Base-by-base conservation (phyloP, 2,329 filamentous ascomycete species). In the Penicillium sclerotigenum region DNA sequence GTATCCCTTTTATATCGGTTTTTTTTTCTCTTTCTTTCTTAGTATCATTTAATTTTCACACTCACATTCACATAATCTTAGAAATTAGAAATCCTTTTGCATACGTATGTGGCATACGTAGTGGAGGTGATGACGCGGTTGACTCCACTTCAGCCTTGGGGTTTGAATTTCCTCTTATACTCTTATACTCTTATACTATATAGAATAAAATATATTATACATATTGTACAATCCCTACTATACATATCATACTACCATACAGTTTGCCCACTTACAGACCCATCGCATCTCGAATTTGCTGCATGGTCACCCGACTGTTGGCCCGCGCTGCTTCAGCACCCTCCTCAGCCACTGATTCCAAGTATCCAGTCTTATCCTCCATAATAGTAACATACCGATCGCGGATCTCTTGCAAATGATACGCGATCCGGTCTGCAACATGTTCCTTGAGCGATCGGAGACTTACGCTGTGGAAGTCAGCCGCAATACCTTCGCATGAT, bases 381-480 rank as follows among this genome's bases (percentile, higher is more conserved):
- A 72, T 65, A n/a, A 73, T 59, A n/a, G 61, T 56, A 22, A 62
- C 28, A 52, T 71, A 73, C 42, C 65, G 67, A 34, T 76, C 73
- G 31, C 74, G 66, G 50, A 76, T 71, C 2, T 58, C 65, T 14
- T 60, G 45, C 24, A 77, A 59, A 53, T 70, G 63, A 20, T 62
- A 29, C 4, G 64, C 64, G 28, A 77, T 59, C 9, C 59, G 64
- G 20, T 83, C 80, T 0, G 84, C 81, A 5, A 90, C 84, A 62
- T 78, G 76, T 7, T 81, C 79, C 72, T 93, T 93, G 54, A 93
- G 77, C 0, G 77, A 77, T 9, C 78, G 78, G 65, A 90, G 77
- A 38, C 71, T 80, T 24, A 79, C 54, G 9, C 68, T 66, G 28
- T 74, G 65, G 52, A 79, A 71, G 24, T 81, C 77, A 8, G 63